phyloP scores from a whole-genome alignment of 2,329 filamentous ascomycete genomes.

The Fulvia fulva region DNA sequence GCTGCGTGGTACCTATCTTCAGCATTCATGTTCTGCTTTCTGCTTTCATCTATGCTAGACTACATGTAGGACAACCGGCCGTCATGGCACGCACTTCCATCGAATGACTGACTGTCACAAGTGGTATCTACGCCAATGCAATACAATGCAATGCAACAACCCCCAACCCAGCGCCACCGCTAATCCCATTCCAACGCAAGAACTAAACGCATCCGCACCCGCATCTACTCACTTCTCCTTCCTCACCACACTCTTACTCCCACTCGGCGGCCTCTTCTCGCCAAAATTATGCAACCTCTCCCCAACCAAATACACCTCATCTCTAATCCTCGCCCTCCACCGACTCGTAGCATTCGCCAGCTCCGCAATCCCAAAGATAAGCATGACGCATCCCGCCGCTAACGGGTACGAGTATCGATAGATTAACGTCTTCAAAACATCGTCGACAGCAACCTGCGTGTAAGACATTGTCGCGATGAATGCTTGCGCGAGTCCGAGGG shows the following conservation, averaged over 20 bases:
- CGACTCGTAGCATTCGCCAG: conserved; percentile 58
- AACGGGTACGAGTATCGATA: conserved; percentile 73
- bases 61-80: no score
- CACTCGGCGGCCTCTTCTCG: conserved; percentile 44
- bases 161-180: not conserved
- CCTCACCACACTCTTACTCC: conserved; percentile 31
- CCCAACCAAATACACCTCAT: conserved; percentile 94
- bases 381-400: conserved; percentile 12
- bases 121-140: not conserved
- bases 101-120: no score
- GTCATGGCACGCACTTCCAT: no score
- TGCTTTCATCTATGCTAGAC: no score
- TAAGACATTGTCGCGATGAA: conserved; percentile 37
- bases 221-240: conserved; percentile 18
- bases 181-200: not conserved
- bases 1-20: no score
- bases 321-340: conserved; percentile 79
- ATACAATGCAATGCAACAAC: no score
- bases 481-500: conserved; percentile 56
- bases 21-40: no score
- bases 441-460: conserved; percentile 3
- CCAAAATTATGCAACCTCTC: conserved; percentile 94
- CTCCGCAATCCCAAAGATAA: conserved; percentile 22
- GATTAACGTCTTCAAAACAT: conserved; percentile 31
- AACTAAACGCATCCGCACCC: not conserved